phyloP scores from a whole-genome alignment of 2,329 filamentous ascomycete genomes.

The Pseudogymnoascus sp. region DNA sequence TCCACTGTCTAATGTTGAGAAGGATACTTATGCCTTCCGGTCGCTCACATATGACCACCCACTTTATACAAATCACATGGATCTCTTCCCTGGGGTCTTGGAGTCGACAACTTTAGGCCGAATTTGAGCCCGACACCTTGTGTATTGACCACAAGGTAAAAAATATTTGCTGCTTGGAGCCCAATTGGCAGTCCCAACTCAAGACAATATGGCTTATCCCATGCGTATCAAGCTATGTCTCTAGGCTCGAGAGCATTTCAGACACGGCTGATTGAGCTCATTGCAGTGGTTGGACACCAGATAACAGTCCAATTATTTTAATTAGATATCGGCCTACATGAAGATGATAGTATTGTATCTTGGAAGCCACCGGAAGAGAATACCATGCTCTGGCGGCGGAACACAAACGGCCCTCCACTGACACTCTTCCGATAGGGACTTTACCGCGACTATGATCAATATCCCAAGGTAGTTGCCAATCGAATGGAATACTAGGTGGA shows the following conservation, averaged over 20 bases:
- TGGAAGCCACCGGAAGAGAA: slow-evolving; percentile 20
- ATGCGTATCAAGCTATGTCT: slow-evolving; percentile 19
- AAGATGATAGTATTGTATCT: slow-evolving; percentile 18
- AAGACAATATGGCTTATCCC: slow-evolving; percentile 18
- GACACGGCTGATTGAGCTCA: slow-evolving; percentile 26
- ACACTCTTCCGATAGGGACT: slow-evolving; percentile 24
- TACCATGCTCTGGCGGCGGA: not conserved
- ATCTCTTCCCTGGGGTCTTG: no score
- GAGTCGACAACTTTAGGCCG: no score
- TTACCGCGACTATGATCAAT: slow-evolving; percentile 24
- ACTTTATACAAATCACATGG: no score
- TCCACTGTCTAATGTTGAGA: no score
- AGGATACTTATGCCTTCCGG: no score
- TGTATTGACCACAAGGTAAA: no score
- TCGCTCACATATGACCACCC: no score
- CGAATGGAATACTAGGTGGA: slow-evolving; percentile 26
- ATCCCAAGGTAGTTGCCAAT: slow-evolving; percentile 24
- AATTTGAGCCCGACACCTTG: no score
- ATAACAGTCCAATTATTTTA: slow-evolving; percentile 23
- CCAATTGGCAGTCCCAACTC: no score
- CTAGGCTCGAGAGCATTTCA: slow-evolving; percentile 18
- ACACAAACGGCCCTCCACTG: slow-evolving; percentile 10
- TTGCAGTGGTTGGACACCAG: slow-evolving; percentile 24
- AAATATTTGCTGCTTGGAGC: no score
- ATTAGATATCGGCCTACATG: slow-evolving; percentile 17